Evolutionary conservation across 805 yeast genomes (phyloP), one percentile per base, ranked within the genome.

Genomic region (Saccharomycopsis sp.): DNA sequence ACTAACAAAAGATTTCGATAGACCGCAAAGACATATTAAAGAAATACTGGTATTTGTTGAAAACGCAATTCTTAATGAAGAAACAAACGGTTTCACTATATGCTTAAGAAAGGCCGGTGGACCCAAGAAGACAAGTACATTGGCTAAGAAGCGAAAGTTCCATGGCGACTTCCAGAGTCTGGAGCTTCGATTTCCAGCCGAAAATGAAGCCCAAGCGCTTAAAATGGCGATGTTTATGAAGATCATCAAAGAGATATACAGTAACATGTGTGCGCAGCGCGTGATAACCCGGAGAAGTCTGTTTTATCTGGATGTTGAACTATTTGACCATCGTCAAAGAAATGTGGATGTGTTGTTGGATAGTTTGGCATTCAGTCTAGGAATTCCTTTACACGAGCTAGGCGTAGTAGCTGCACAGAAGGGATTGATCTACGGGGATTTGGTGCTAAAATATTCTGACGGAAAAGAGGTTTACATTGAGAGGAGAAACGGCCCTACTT

Each of bases 301-400:
- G 1, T 87, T 73, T 67, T 87, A 87, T 65, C 75, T 77, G 40
- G 86, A 86, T 65, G 87, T 83, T 0, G 73, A 73, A 14, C 64
- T 84, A 2, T 86, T 79, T 65, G 57, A 61, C 3, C 65, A 68
- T 12, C 64, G 62, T 0, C 91, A 86, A 64, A 18, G 60, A 1
- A 66, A 63, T 7, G 79, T 81, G 0, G 77, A 79, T 50, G 56
- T 61, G 0, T 67, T 78, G 47, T 60, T 85, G 1, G 72, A 71
- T 2, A 58, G 65, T 1, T 57, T 85, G 1, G 67, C 75, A 2
- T 60, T 61, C 1, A 70, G 79, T 12, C 70, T 84, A 41, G 71
- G 68, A 0, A 64, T 77, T 7, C 64, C 75, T 0, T 68, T 74
- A n/a, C 73, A 68, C 47, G 65, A 69, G 2, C 63, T 85, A 2